Base-by-base conservation (phyloP, 2,329 filamentous ascomycete species). In the Penicillium capsulatum region DNA sequence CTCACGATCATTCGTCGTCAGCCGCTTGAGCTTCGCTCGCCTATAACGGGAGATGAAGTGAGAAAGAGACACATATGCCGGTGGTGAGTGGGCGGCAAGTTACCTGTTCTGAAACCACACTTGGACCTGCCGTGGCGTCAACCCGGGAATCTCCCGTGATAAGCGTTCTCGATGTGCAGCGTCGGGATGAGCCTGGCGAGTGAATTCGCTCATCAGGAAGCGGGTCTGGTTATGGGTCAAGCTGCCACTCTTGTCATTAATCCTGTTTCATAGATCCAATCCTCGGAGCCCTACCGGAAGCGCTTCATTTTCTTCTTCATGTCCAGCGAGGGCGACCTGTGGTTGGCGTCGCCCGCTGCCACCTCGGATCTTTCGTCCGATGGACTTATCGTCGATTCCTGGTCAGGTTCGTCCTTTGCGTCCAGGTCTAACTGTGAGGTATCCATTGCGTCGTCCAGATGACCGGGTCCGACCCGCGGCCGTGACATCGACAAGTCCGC, bases 21-120 rank as follows among this genome's bases (percentile, higher is more conserved):
- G 65, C 44, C 77, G 70, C 66, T 80, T 81, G 45, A 81, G 64
- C 60, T 81, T 81, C 13, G 77, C 77, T 55, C 77, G 66, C 61
- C 77, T 81, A 38, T 13, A 40, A 38, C 10, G 19, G 16, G 29
- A 13, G 17, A 27, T 22, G 27, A 28, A 22, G 44, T 49, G 43
- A 54, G 45, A 40, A 33, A 32, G 17, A 19, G 26, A 38, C 13
- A 28, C 5, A 11, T 7, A 14, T n/a, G 13, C n/a, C 22, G 7
- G 22, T 14, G 13, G 5, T 28, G 5, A 6, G 31, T 13, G 11
- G 14, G 22, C 27, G 32, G 22, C 46, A 36, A 59, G 75, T 55
- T 76, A 95, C 90, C 90, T 80, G 67, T 97, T 97, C 67, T 97
- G 90, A 67, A 97, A 97, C 91, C 90, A 97, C 34, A 97, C 90